A percentile compares a stretch with the other conserved stretches of the same genome.
phyloP scores from a whole-genome alignment of 768 basidiomycete species.

The Rhodotorula diobovata region DNA sequence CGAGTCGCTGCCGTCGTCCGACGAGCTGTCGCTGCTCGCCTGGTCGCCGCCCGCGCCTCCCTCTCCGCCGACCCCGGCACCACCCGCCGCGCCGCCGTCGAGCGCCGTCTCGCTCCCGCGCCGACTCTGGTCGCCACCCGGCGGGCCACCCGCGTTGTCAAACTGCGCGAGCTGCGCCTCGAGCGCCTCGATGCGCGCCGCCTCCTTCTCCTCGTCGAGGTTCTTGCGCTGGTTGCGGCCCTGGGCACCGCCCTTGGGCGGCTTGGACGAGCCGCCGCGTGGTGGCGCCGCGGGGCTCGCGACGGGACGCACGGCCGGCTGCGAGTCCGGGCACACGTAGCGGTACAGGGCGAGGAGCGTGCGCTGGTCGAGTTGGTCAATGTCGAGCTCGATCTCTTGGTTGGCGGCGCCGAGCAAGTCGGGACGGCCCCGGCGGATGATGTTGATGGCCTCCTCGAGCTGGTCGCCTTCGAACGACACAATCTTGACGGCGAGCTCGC shows the following conservation, averaged over 20 bases:
- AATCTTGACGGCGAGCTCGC: conserved; percentile 94
- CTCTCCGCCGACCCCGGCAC: not conserved
- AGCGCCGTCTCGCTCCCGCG: not conserved
- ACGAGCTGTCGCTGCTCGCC: conserved; percentile 33
- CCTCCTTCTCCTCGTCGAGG: conserved; percentile 91
- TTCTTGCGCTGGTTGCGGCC: conserved; percentile 39
- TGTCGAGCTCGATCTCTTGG: conserved; percentile 98
- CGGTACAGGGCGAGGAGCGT: conserved; percentile 93
- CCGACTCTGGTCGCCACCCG: not conserved
- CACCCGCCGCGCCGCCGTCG: not conserved
- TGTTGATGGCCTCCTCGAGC: conserved; percentile 84
- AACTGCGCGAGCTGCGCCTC: conserved; percentile 84
- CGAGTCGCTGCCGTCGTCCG: conserved; percentile 22
- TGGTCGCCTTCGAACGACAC: conserved; percentile 72
- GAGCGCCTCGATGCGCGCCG: conserved; percentile 85
- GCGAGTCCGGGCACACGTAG: conserved; percentile 57
- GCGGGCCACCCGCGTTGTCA: conserved; percentile 51
- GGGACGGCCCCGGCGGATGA: conserved; percentile 89
- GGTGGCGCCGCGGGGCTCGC: conserved; percentile 42
- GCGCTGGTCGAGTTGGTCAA: conserved; percentile 77
- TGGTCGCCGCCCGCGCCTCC: conserved; percentile 22
- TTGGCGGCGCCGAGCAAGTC: conserved; percentile 72
- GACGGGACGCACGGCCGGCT: conserved; percentile 49
- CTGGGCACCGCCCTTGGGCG: conserved; percentile 25
- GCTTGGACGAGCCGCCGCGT: conserved; percentile 35